These are phyloP conservation scores for Boletus reticuloceps DNA, from an alignment of 768 basidiomycete species.

Conservation along the genomic window DNA sequence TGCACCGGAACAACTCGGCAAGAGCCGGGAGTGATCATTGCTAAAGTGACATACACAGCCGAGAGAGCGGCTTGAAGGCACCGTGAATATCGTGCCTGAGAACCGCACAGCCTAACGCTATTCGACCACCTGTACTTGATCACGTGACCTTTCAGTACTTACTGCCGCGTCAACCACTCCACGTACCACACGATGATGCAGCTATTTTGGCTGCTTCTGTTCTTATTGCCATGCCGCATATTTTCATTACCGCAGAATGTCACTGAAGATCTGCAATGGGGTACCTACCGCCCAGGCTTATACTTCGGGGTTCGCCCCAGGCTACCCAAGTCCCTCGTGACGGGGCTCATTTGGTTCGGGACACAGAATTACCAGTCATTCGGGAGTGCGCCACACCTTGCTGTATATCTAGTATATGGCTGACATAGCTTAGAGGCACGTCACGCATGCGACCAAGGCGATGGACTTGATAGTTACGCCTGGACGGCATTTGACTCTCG, in stretches of 20 bases:
- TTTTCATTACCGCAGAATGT: slow-evolving; percentile 28
- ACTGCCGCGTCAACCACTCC: neutral
- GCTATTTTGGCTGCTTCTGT: slow-evolving; percentile 28
- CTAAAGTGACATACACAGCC: too few species aligned
- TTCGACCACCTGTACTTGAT: neutral
- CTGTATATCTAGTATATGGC: neutral
- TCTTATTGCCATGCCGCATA: slow-evolving; percentile 16
- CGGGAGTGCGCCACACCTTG: slow-evolving; percentile 44
- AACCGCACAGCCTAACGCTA: too few species aligned
- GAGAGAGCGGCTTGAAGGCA: too few species aligned
- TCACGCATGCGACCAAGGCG: slow-evolving; percentile 87
- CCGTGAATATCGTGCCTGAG: too few species aligned
- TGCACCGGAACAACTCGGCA: too few species aligned
- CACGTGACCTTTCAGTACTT: neutral
- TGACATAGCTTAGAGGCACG: slow-evolving; percentile 53
- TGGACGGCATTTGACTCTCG: slow-evolving; percentile 88
- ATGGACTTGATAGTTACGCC: slow-evolving; percentile 76
- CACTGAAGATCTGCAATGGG: slow-evolving; percentile 55
- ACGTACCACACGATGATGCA: slow-evolving; percentile 12
- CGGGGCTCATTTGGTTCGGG: slow-evolving; percentile 93
- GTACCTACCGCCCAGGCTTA: slow-evolving; percentile 86
- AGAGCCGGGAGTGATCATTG: too few species aligned
- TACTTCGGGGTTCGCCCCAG: slow-evolving; percentile 91
- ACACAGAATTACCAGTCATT: slow-evolving; percentile 79
- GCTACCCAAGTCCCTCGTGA: slow-evolving; percentile 86